Conservation (phyloP, 352 stramenopile species). For the Phytopythium helicoides region DNA sequence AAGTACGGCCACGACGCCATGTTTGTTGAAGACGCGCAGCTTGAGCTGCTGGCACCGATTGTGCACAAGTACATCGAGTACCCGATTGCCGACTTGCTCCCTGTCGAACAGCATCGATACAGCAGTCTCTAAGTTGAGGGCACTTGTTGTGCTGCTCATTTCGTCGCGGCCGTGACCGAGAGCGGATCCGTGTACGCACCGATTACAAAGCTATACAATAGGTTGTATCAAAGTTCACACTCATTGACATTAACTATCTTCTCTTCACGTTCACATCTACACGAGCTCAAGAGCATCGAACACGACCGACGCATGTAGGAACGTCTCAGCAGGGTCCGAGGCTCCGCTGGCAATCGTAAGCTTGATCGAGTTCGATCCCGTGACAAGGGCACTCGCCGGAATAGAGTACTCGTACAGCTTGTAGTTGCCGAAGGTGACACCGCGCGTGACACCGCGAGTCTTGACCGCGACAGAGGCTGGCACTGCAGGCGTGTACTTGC, state of each 20-base stretch:
- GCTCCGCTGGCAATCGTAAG: conserved; percentile 43
- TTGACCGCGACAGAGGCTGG: conserved; percentile 32
- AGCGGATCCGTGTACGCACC: too few relatives aligned
- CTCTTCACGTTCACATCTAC: conserved; percentile 13
- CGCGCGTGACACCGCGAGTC: conserved; percentile 45
- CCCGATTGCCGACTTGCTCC: conserved; percentile 41
- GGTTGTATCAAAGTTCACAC: neutral
- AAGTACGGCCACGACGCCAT: conserved; percentile 89
- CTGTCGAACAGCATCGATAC: conserved; percentile 74
- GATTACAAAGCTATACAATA: too few relatives aligned
- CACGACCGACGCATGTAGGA: conserved; percentile 36
- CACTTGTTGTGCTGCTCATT: neutral
- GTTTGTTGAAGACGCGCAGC: conserved; percentile 81
- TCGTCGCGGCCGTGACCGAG: neutral
- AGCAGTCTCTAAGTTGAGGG: conserved; percentile 57
- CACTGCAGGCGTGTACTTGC: conserved; percentile 22
- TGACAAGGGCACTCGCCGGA: conserved; percentile 28
- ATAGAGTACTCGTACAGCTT: conserved; percentile 50
- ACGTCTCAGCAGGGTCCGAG: conserved; percentile 33
- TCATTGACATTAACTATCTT: neutral
- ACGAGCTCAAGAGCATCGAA: conserved; percentile 50
- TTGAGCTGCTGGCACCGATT: conserved; percentile 69
- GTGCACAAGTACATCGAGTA: conserved; percentile 72
- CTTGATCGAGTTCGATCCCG: conserved; percentile 32
- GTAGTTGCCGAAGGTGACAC: conserved; percentile 44